These are phyloP conservation scores for Erodium chrysanthum DNA, from an alignment of 441 rosid genomes.

Conservation along the genomic window DNA sequence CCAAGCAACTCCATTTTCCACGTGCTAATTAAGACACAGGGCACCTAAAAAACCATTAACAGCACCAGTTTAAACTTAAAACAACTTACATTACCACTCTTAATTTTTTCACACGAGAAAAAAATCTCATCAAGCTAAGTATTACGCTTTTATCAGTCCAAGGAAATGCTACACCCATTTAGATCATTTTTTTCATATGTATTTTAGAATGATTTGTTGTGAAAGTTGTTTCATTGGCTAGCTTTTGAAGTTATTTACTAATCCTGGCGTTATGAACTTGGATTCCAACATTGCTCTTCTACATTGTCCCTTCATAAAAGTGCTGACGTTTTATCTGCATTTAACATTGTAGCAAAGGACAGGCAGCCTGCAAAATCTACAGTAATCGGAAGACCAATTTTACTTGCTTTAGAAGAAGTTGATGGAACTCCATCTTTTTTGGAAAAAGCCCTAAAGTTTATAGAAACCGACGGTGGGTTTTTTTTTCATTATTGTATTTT, in stretches of 20 bases:
- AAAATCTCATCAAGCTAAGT: not conserved
- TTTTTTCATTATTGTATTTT: constrained; percentile 4
- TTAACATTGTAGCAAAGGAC: constrained; percentile 41
- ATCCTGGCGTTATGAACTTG: too few species aligned
- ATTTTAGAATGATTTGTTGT: not conserved
- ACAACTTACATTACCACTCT: not conserved
- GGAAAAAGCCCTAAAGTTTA: constrained; percentile 88
- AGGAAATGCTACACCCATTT: not conserved
- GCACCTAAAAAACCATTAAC: not conserved
- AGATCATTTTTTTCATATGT: not conserved
- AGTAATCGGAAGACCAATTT: constrained; percentile 71
- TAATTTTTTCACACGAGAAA: not conserved
- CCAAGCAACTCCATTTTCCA: not conserved
- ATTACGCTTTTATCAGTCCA: too few species aligned
- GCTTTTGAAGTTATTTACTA: constrained; percentile 1
- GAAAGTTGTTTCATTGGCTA: not conserved
- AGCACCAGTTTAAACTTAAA: not conserved
- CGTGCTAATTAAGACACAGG: not conserved
- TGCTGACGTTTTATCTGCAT: constrained; percentile 18
- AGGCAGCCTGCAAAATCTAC: constrained; percentile 46
- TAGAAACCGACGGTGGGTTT: constrained; percentile 80
- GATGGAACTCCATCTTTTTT: constrained; percentile 96
- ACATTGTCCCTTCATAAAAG: not conserved
- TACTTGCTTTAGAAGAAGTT: constrained; percentile 92
- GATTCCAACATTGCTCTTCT: too few species aligned